Evolutionary conservation across 495 filamentous ascomycete genomes (phyloP).

Genomic region (Podospora pseudopauciseta): DNA sequence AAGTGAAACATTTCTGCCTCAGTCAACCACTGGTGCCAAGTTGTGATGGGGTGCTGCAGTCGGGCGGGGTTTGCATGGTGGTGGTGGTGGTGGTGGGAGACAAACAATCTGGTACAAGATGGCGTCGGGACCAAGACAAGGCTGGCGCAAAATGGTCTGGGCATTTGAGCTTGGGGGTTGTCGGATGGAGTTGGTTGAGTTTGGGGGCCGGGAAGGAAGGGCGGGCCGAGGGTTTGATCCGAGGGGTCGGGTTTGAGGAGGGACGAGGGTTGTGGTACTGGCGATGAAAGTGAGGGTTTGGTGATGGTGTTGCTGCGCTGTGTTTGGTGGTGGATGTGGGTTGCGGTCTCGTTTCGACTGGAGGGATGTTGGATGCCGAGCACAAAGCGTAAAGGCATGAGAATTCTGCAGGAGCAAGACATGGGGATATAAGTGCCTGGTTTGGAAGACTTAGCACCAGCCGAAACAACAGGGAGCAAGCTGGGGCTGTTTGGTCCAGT

Average conservation of each 20-base stretch:
- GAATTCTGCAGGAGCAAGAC: background rate
- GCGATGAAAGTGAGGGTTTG: background rate
- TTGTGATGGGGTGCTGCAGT: background rate
- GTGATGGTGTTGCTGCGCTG: background rate
- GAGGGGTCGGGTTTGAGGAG: background rate
- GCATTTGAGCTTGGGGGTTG: background rate
- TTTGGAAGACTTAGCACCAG: background rate
- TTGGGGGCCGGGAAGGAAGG: too few species aligned
- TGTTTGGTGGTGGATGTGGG: too few species aligned
- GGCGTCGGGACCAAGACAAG: background rate
- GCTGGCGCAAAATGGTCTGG: background rate
- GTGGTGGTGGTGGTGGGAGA: background rate
- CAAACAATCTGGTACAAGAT: background rate
- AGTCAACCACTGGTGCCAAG: background rate
- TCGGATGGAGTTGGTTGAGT: background rate
- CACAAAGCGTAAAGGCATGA: background rate
- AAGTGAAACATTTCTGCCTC: background rate
- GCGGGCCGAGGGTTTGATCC: background rate
- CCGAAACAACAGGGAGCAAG: background rate
- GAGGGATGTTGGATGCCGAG: background rate
- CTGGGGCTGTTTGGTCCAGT: background rate
- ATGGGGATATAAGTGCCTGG: background rate
- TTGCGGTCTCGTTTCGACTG: too few species aligned
- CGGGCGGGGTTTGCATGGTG: background rate
- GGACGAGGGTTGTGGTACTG: background rate